These are phyloP conservation scores for Plasmopara muralis DNA, from an alignment of 352 stramenopile species.

Conservation along the genomic window DNA sequence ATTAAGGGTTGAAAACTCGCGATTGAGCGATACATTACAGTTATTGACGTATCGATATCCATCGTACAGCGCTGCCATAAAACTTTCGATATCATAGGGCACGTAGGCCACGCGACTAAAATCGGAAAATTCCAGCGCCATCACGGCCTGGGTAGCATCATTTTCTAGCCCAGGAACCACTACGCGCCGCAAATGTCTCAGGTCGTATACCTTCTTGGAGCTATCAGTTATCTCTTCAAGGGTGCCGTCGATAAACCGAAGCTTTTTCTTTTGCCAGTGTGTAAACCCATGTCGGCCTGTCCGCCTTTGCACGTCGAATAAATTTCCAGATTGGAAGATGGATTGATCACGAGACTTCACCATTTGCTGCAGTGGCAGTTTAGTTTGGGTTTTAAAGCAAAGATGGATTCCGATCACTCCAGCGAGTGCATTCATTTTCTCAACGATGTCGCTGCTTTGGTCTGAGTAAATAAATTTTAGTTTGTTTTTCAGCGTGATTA, in stretches of 20 bases:
- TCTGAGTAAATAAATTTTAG: conserved; percentile 71
- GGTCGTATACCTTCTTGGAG: conserved; percentile 48
- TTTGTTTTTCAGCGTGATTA: conserved; percentile 53
- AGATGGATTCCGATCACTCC: conserved; percentile 64
- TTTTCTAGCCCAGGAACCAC: conserved; percentile 28
- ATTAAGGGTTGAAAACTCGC: conserved; percentile 67
- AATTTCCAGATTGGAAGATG: conserved; percentile 33
- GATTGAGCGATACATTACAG: conserved; percentile 45
- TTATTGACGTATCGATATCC: conserved; percentile 60
- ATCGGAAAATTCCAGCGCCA: conserved; percentile 65
- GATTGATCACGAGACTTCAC: conserved; percentile 32
- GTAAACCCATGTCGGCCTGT: conserved; percentile 54
- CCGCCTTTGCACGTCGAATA: conserved; percentile 49
- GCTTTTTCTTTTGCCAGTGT: conserved; percentile 53
- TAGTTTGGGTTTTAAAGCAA: conserved; percentile 21
- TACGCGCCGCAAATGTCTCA: conserved; percentile 50
- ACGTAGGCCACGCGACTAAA: conserved; percentile 54
- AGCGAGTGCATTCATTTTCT: conserved; percentile 55
- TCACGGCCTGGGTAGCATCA: conserved; percentile 30
- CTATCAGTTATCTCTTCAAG: conserved; percentile 43
- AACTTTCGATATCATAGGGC: conserved; percentile 45
- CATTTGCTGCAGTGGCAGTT: conserved; percentile 48
- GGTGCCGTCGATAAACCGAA: conserved; percentile 46
- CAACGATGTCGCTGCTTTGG: conserved; percentile 44
- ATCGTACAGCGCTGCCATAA: conserved; percentile 65